These are phyloP conservation scores for Ensete glaucum DNA, from an alignment of 176 grass and related monocot genomes.

Conservation along the genomic window DNA sequence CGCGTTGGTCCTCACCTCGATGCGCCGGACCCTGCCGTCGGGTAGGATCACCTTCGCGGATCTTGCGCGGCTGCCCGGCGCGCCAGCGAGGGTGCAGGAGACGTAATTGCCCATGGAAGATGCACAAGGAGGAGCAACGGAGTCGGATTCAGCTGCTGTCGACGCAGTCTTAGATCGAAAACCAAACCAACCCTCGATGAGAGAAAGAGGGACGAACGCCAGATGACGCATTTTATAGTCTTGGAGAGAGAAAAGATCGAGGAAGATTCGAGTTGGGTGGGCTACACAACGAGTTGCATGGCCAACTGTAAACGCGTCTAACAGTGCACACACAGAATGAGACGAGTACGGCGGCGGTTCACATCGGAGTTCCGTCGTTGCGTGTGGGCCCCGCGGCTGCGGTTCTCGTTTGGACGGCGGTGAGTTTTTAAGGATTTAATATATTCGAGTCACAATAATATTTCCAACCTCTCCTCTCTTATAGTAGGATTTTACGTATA, in stretches of 20 bases:
- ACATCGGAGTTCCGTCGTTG: not conserved
- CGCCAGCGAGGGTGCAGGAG: conserved; percentile 42
- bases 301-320: not conserved
- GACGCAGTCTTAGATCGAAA: too few species aligned
- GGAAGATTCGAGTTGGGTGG: not conserved
- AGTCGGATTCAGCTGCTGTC: too few species aligned
- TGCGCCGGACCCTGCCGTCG: conserved; percentile 26
- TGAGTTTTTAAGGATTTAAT: not conserved
- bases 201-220: too few species aligned
- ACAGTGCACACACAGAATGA: too few species aligned
- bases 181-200: too few species aligned
- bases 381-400: not conserved
- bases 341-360: too few species aligned
- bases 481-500: too few species aligned
- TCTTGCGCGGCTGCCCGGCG: not conserved
- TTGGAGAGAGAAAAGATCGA: not conserved
- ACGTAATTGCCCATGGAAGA: conserved; percentile 70
- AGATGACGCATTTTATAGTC: not conserved
- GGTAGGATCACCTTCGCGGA: conserved; percentile 57
- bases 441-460: too few species aligned
- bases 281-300: not conserved
- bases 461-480: too few species aligned
- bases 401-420: not conserved
- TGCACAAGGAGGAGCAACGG: not conserved
- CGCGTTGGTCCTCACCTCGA: conserved; percentile 29